A percentile compares a stretch with the other conserved stretches of the same genome.
phyloP scores from a whole-genome alignment of 2,329 filamentous ascomycete species.

The Rhytidhysteron rufulum region DNA sequence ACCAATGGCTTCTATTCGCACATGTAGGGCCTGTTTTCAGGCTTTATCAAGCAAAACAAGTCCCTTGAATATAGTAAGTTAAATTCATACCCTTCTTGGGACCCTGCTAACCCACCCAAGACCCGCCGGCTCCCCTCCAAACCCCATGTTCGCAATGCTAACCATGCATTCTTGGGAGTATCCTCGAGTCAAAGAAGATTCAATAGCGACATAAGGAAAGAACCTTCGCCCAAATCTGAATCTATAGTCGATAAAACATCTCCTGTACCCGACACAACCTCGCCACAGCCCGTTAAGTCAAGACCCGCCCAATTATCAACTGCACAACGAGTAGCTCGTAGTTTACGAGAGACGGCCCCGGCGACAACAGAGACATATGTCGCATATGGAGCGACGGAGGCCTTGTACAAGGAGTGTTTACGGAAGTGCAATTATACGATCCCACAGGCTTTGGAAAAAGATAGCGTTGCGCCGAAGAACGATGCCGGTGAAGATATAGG shows the following conservation, averaged over 20 bases:
- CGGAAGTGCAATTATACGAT: slow-evolving; percentile 73
- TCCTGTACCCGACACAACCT: slow-evolving; percentile 8
- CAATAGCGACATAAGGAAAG: slow-evolving; percentile 13
- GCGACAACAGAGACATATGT: slow-evolving; percentile 62
- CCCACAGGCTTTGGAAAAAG: slow-evolving; percentile 61
- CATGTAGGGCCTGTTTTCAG: slow-evolving; percentile 32
- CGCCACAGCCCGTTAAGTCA: slow-evolving; percentile 6
- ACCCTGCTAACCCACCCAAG: slow-evolving; percentile 15
- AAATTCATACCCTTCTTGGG: not conserved
- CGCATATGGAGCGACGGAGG: slow-evolving; percentile 74
- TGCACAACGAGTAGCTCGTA: slow-evolving; percentile 17
- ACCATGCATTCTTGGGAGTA: slow-evolving; percentile 16
- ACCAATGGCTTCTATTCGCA: slow-evolving; percentile 34
- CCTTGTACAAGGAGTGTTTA: slow-evolving; percentile 72
- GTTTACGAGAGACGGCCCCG: slow-evolving; percentile 29
- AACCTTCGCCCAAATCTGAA: slow-evolving; percentile 12
- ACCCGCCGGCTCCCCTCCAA: slow-evolving; percentile 11
- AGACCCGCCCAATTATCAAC: slow-evolving; percentile 10
- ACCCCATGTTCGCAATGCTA: slow-evolving; percentile 13
- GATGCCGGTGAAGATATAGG: slow-evolving; percentile 81
- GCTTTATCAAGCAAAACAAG: slow-evolving; percentile 15
- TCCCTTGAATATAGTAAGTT: slow-evolving; percentile 4
- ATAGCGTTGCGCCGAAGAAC: slow-evolving; percentile 65
- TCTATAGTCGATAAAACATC: slow-evolving; percentile 5
- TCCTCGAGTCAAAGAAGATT: slow-evolving; percentile 14